Base-by-base conservation (phyloP, 2,329 filamentous ascomycete genomes). In the Mollisia scopiformis region DNA sequence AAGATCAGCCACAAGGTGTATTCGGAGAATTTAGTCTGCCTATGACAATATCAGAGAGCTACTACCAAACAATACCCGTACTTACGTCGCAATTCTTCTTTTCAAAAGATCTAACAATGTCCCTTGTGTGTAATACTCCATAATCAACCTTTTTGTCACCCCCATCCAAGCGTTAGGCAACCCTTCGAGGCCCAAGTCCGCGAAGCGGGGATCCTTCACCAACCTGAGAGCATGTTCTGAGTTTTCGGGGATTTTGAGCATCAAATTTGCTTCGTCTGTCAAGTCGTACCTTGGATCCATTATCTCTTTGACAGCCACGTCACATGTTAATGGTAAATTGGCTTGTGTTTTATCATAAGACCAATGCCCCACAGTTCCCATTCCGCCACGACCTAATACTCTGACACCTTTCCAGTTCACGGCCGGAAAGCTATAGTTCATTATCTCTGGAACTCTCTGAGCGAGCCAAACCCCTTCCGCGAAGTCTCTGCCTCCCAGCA, bases 1-100 rank as follows among this genome's bases (percentile, higher is more conserved):
- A 62, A 58, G 6, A 62, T 31, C 16, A 19, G 10, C 59, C 59
- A 62, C 8, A 62, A n/a, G 27, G 59, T 55, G 13, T 28, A 13
- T 41, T 62, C 59, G 14, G 27, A 37, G 21, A 62, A 58, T 10
- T 46, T 49, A n/a, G 6, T 23, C 30, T 59, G 37, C 19, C 57
- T 55, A 25, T 55, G 14, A 28, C 30, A n/a, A 21, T 2, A 13
- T 27, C 7, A 28, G 43, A 28, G 13, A 13, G 3, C 6, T 4
- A 41, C 21, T 2, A 27, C 6, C 6, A n/a, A 14, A 6, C 3
- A 16, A 16, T 14, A 16, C 16, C 8, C 6, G 8, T 16, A 14
- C 43, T 28, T 23, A 47, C 43, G 16, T 6, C 1, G 21, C 21
- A 16, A 28, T 28, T 27, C 50, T 30, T 43, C 31, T 43, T 41